Conservation (phyloP, 331 rosid species). For the Pyracantha coccinea region DNA sequence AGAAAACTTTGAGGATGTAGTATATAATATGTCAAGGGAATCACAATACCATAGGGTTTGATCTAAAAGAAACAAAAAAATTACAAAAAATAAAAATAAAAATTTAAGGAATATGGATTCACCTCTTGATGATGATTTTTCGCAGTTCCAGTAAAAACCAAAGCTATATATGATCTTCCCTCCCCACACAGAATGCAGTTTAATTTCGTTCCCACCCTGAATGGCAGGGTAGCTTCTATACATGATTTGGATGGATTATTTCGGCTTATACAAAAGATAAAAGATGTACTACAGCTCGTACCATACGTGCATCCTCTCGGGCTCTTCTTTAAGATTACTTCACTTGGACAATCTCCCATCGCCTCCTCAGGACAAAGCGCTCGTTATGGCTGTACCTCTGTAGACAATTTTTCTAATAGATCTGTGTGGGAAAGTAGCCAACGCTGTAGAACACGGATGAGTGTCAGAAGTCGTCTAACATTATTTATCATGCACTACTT, state of each 20-base stretch:
- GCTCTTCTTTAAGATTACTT: slow-evolving; percentile 26
- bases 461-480: slow-evolving; percentile 22
- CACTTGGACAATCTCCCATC: slow-evolving; percentile 32
- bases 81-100: slow-evolving; percentile 3
- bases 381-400: background rate
- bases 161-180: slow-evolving; percentile 31
- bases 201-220: slow-evolving; percentile 60
- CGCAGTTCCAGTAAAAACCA: slow-evolving; percentile 38
- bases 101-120: slow-evolving; percentile 25
- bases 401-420: slow-evolving; percentile 25
- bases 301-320: slow-evolving; percentile 22
- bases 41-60: slow-evolving; percentile 21
- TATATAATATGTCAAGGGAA: slow-evolving; percentile 32
- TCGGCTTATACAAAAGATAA: slow-evolving; percentile 37
- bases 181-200: slow-evolving; percentile 49
- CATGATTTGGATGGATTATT: slow-evolving; percentile 70
- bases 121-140: slow-evolving; percentile 21
- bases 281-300: slow-evolving; percentile 30
- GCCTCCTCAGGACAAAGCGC: slow-evolving; percentile 33
- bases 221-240: slow-evolving; percentile 79
- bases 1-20: slow-evolving; percentile 14
- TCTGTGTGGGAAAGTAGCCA: slow-evolving; percentile 35
- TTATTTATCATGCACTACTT: slow-evolving; percentile 42
- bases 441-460: slow-evolving; percentile 33
- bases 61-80: slow-evolving; percentile 17